Conservation (phyloP, 169 alveolate species). For the Plasmodium malariae region DNA sequence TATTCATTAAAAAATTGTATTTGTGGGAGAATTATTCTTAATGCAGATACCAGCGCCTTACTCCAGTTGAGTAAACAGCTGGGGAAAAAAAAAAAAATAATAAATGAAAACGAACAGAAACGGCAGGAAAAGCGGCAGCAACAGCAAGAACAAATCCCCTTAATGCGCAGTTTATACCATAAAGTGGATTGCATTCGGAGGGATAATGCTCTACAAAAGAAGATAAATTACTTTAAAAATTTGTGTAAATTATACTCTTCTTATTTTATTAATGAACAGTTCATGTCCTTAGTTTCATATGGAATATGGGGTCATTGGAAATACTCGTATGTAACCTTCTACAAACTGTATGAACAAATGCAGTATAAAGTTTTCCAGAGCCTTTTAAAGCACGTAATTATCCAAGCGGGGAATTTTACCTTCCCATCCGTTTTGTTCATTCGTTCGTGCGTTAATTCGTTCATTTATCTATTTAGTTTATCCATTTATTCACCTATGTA, state of each 20-base stretch:
- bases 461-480: too few relatives aligned
- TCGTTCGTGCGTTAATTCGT: background rate
- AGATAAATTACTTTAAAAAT: slow-evolving; percentile 23
- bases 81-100: slow-evolving; percentile 6
- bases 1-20: too few relatives aligned
- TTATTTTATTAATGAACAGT: slow-evolving; percentile 61
- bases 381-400: slow-evolving; percentile 51
- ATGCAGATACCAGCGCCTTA: too few relatives aligned
- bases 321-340: slow-evolving; percentile 55
- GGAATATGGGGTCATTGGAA: slow-evolving; percentile 77
- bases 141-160: background rate
- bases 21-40: too few relatives aligned
- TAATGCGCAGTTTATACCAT: background rate
- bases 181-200: background rate
- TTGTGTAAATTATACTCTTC: slow-evolving; percentile 52
- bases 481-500: background rate
- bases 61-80: background rate
- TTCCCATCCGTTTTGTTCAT: too few relatives aligned
- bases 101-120: slow-evolving; percentile 12
- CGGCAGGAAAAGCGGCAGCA: slow-evolving; percentile 14
- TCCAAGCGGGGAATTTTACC: too few relatives aligned
- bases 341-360: slow-evolving; percentile 52
- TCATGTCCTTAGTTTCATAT: slow-evolving; percentile 53
- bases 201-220: background rate
- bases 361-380: slow-evolving; percentile 31